Conservation (phyloP, 2,329 filamentous ascomycete genomes). For the Colletotrichum chlorophyti region DNA sequence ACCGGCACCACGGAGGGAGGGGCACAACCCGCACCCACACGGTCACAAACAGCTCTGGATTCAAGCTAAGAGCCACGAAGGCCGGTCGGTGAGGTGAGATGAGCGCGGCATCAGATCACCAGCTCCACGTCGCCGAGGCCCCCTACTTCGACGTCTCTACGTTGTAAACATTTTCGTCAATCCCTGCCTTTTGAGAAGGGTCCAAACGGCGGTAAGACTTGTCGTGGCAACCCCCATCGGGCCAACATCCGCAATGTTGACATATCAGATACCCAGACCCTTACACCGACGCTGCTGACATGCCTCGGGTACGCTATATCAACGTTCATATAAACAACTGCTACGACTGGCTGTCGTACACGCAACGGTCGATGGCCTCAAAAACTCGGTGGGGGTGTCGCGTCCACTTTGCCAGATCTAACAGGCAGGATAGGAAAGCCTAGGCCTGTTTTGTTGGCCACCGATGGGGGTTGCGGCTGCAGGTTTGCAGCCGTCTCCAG, state of each 20-base stretch:
- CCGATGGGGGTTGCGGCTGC: neutral
- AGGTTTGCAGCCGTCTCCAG: neutral
- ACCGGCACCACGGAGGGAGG: slow-evolving; percentile 4
- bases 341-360: slow-evolving; percentile 14
- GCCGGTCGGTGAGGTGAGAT: neutral
- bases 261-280: neutral
- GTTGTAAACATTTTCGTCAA: neutral
- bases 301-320: slow-evolving; percentile 8
- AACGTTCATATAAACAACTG: slow-evolving; percentile 10
- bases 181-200: neutral
- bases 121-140: neutral
- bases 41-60: neutral
- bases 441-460: neutral
- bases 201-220: neutral
- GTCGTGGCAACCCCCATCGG: neutral
- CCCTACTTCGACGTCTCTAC: neutral
- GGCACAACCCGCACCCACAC: slow-evolving; percentile 9
- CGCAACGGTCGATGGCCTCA: slow-evolving; percentile 24
- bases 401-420: neutral
- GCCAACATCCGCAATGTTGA: no score
- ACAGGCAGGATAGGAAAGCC: neutral
- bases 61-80: neutral
- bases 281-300: neutral
- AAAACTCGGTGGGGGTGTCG: neutral
- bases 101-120: neutral